Evolutionary conservation across 2,329 filamentous ascomycete species (phyloP).

Genomic region (Trichoderma arundinaceum): DNA sequence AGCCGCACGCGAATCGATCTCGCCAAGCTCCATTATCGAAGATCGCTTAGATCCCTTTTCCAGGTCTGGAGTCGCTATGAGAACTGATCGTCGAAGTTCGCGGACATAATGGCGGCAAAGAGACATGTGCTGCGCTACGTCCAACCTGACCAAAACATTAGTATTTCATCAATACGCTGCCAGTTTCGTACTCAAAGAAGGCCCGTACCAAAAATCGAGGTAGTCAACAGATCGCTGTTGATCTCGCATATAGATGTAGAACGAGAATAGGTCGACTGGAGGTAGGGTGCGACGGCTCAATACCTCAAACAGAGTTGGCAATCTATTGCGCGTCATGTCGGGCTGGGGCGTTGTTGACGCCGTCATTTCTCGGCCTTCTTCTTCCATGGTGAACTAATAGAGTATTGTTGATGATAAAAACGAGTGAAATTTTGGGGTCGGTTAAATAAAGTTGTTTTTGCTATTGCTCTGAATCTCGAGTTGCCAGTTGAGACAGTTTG

Average conservation of each 20-base stretch:
- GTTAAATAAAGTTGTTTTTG: neutral
- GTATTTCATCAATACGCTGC: constrained; percentile 17
- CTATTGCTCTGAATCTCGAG: neutral
- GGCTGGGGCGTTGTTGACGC: constrained; percentile 59
- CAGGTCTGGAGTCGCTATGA: constrained; percentile 89
- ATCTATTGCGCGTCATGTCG: constrained; percentile 74
- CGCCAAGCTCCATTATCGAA: constrained; percentile 78
- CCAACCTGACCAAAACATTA: constrained; percentile 70
- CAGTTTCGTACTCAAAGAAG: neutral
- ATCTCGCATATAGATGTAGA: constrained; percentile 99
- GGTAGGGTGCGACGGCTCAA: constrained; percentile 91
- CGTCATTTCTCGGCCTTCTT: constrained; percentile 37
- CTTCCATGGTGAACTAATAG: constrained; percentile 34
- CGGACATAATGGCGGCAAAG: constrained; percentile 96
- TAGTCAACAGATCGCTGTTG: constrained; percentile 98
- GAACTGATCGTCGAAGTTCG: constrained; percentile 88
- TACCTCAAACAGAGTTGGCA: constrained; percentile 95
- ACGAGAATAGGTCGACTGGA: constrained; percentile 95
- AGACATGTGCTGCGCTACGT: constrained; percentile 99
- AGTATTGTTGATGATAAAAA: constrained; percentile 12
- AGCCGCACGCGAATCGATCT: constrained; percentile 65
- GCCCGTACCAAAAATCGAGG: constrained; percentile 86
- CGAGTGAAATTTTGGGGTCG: constrained; percentile 9
- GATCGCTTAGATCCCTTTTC: constrained; percentile 87
- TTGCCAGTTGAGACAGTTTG: constrained; percentile 11